Evolutionary conservation across 352 stramenopile genomes (phyloP), one percentile per base, ranked within the genome.

Genomic region (Globisporangium paroecandrum): DNA sequence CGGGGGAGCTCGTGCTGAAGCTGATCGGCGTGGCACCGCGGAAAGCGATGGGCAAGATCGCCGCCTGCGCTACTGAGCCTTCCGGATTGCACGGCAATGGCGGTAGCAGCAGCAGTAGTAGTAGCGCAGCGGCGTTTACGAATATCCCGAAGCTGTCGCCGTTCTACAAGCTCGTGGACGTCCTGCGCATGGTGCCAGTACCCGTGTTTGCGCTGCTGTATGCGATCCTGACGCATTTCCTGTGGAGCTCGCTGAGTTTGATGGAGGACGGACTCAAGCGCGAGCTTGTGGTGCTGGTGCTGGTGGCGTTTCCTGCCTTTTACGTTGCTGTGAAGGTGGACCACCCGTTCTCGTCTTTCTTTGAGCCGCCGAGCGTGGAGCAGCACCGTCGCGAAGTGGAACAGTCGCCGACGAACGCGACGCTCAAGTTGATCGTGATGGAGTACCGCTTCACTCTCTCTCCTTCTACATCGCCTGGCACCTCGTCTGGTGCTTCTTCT

Each of bases 251-350:
- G 43, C 65, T 87, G 7, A 77, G 69, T 29, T 61, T 64, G 1
- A 76, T 78, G 64, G 71, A 85, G 10, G 75, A 82, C n/a, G 70
- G 73, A 2, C 58, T 91, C 43, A 69, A 71, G 64, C 81, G 74
- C 20, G 79, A 91, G 57, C 61, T 89, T n/a, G 73, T 85, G 15
- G 76, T 90, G 34, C 69, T 89, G 5, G 69, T 89, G 22, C 55
- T 93, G 36, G 73, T 93, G 51, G 69, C 87, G 25, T 71, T 90
- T 41, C 83, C 83, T 10, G 73, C 71, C n/a, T 79, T 89, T 34
- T 93, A 93, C 74, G 71, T 87, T 13, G 77, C 82, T 13, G 81
- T 90, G 24, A 90, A 91, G 62, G 76, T 90, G 32, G 82, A 93
- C 67, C 83, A 93, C 62, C 83, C 83, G 34, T 82, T 91, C 68